Evolutionary conservation across 192 early-diverging fungal genomes (phyloP).

Genomic region (Jimgerdemannia flammicorona): DNA sequence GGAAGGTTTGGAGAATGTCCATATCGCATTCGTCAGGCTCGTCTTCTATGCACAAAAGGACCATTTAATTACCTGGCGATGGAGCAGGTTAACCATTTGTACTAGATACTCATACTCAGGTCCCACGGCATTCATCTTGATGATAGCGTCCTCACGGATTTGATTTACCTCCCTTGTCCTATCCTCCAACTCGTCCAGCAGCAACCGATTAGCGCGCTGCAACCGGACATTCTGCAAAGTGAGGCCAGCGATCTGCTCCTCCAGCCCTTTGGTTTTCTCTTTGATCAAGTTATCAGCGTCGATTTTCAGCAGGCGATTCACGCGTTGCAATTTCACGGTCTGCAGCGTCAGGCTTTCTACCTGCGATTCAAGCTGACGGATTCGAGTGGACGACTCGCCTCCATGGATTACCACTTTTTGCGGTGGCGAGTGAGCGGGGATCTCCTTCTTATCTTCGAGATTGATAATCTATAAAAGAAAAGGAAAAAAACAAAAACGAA

Average conservation of each 20-base stretch:
- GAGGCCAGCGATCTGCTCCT: slow-evolving; percentile 22
- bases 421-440: neutral
- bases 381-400: slow-evolving; percentile 26
- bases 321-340: slow-evolving; percentile 34
- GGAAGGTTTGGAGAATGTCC: no score
- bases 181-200: slow-evolving; percentile 30
- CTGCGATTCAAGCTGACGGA: slow-evolving; percentile 29
- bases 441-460: neutral
- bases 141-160: slow-evolving; percentile 19
- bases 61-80: slow-evolving; percentile 36
- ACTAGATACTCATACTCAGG: slow-evolving; percentile 40
- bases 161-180: slow-evolving; percentile 17
- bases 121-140: slow-evolving; percentile 27
- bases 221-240: slow-evolving; percentile 28
- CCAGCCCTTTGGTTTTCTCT: slow-evolving; percentile 29
- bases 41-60: no score
- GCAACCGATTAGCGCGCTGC: slow-evolving; percentile 25
- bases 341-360: slow-evolving; percentile 31
- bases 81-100: slow-evolving; percentile 37
- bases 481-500: neutral
- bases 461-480: neutral
- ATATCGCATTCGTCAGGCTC: no score
- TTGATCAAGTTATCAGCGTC: slow-evolving; percentile 38
- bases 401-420: slow-evolving; percentile 22
- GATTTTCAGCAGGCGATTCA: slow-evolving; percentile 36